These are phyloP conservation scores for Geotrichum citri-aurantii DNA, from an alignment of 1,139 yeast species.

Conservation along the genomic window DNA sequence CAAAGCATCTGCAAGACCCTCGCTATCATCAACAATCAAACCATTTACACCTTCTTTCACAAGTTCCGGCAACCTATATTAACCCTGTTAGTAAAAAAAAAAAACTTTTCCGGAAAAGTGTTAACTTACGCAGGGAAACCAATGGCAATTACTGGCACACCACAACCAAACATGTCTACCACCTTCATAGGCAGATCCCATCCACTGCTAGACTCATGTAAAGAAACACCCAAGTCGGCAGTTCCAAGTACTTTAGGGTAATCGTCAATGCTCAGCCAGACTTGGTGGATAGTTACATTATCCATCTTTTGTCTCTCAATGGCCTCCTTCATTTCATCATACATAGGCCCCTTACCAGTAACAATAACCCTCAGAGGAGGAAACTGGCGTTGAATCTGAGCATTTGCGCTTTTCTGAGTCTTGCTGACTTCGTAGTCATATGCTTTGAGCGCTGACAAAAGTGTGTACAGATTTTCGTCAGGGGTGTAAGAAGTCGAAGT, in stretches of 20 bases:
- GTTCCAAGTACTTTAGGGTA: conserved; percentile 70
- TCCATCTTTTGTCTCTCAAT: conserved; percentile 30
- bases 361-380: conserved; percentile 62
- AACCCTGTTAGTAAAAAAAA: background rate
- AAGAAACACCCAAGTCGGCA: conserved; percentile 84
- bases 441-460: conserved; percentile 59
- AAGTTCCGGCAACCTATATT: conserved; percentile 28
- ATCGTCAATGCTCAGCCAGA: conserved; percentile 75
- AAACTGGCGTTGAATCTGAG: conserved; percentile 20
- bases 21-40: conserved; percentile 39
- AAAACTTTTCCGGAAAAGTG: background rate
- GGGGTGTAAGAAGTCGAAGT: conserved; percentile 94
- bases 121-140: conserved; percentile 52
- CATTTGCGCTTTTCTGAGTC: background rate
- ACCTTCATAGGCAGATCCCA: conserved; percentile 96
- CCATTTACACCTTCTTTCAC: conserved; percentile 44
- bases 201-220: conserved; percentile 90
- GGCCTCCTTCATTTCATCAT: conserved; percentile 43
- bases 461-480: conserved; percentile 76
- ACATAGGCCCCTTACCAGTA: conserved; percentile 93
- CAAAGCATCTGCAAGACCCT: conserved; percentile 51
- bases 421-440: conserved; percentile 43
- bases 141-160: conserved; percentile 82
- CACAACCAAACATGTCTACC: conserved; percentile 93
- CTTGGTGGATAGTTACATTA: conserved; percentile 51